Percentiles rank a stretch among this genome's conserved stretches.
Evolutionary conservation across 768 basidiomycete genomes (phyloP).

Genomic region (Mrakia gelida): DNA sequence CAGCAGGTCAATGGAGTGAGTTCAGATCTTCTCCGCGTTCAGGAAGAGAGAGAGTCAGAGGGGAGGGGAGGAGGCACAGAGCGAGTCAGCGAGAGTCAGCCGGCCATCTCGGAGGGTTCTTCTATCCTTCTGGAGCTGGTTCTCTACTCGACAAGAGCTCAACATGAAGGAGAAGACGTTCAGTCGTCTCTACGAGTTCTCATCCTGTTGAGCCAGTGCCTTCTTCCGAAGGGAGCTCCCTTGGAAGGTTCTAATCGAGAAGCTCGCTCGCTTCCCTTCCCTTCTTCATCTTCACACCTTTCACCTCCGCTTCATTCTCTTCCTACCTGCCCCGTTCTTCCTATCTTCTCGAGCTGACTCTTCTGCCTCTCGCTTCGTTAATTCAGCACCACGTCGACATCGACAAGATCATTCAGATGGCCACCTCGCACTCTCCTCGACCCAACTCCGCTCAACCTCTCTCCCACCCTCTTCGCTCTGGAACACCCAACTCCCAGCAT

Average conservation of each 20-base stretch:
- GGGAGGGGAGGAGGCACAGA: too few relatives aligned
- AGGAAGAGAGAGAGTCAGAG: background rate
- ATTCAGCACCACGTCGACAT: constrained; percentile 53
- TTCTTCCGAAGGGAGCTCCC: background rate
- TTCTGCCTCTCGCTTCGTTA: background rate
- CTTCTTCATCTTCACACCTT: background rate
- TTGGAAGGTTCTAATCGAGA: background rate
- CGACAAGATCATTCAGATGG: constrained; percentile 84
- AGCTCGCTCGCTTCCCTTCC: constrained; percentile 3
- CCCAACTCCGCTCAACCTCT: constrained; percentile 18
- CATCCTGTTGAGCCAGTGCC: background rate
- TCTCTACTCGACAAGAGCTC: background rate
- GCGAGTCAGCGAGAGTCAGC: background rate
- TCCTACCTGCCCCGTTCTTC: background rate
- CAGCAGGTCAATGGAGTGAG: constrained; percentile 11
- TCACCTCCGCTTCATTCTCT: too few relatives aligned
- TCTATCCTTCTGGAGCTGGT: background rate
- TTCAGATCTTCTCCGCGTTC: background rate
- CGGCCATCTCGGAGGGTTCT: background rate
- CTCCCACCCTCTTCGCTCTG: constrained; percentile 40
- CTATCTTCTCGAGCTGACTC: background rate
- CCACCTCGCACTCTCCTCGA: constrained; percentile 61
- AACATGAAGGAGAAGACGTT: background rate
- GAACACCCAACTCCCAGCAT: constrained; percentile 29
- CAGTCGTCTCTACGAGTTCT: too few relatives aligned